These are phyloP conservation scores for Hippophae rhamnoides DNA, from an alignment of 306 rosid species.

Conservation along the genomic window DNA sequence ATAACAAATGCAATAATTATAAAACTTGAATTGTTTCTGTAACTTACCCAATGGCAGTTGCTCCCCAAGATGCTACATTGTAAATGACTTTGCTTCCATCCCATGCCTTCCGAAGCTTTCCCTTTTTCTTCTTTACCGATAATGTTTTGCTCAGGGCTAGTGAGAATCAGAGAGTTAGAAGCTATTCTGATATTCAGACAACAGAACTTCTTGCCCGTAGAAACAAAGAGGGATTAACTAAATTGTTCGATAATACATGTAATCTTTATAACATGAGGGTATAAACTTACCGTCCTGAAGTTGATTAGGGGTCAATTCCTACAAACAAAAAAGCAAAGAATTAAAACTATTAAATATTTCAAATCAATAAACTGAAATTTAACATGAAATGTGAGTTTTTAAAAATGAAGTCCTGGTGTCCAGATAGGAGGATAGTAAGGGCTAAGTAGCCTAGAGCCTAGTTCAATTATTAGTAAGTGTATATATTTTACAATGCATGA, in stretches of 20 bases:
- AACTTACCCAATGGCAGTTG: conserved; percentile 89
- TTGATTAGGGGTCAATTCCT: conserved; percentile 90
- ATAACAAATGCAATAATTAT: not conserved
- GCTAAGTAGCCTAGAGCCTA: no score
- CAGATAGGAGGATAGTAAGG: no score
- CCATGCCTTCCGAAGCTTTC: conserved; percentile 93
- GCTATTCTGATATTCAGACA: conserved; percentile 1
- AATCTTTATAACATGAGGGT: conserved; percentile 11
- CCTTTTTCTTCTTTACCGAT: conserved; percentile 76
- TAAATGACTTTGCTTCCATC: conserved; percentile 95
- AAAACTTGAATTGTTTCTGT: not conserved
- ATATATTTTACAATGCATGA: no score
- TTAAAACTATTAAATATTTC: conserved; percentile 8
- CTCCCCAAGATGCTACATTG: conserved; percentile 98
- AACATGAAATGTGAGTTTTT: not conserved
- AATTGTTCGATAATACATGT: not conserved
- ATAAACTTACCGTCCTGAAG: conserved; percentile 73
- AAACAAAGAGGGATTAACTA: conserved; percentile 1
- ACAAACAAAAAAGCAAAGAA: conserved; percentile 29
- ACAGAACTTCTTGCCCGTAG: not conserved
- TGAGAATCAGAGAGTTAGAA: conserved; percentile 27
- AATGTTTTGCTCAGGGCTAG: conserved; percentile 94
- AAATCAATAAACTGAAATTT: not conserved
- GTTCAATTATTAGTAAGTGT: no score
- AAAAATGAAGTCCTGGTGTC: no score